phyloP scores from a whole-genome alignment of 2,329 filamentous ascomycete species.

The Curvularia verruculosa region DNA sequence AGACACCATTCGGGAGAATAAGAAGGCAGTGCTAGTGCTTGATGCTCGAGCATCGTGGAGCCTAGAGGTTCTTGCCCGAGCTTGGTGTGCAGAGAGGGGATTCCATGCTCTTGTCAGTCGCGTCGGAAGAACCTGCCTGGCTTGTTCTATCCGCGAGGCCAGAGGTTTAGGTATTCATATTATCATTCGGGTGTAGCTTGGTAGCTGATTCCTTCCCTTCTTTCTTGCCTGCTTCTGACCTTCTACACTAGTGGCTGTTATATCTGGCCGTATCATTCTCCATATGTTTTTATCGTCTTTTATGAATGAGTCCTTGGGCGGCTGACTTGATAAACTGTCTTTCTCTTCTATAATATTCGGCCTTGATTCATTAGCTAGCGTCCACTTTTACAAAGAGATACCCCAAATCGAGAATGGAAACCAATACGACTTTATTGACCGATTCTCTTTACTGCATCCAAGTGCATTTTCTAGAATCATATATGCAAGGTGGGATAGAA shows the following conservation, averaged over 20 bases:
- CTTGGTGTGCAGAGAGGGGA: slow-evolving; percentile 74
- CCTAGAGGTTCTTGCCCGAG: slow-evolving; percentile 72
- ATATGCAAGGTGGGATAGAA: too few relatives aligned
- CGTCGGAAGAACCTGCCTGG: slow-evolving; percentile 70
- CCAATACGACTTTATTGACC: background rate
- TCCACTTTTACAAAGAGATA: background rate
- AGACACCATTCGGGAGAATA: slow-evolving; percentile 21
- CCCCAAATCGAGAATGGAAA: background rate
- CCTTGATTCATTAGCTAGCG: background rate
- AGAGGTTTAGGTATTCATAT: slow-evolving; percentile 72
- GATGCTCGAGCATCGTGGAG: slow-evolving; percentile 65
- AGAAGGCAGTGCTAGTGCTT: slow-evolving; percentile 49
- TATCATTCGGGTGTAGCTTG: slow-evolving; percentile 55
- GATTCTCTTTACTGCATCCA: background rate
- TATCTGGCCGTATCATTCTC: background rate
- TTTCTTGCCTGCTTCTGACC: background rate
- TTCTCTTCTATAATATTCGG: background rate
- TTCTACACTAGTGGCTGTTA: background rate
- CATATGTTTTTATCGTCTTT: background rate
- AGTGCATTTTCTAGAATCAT: background rate
- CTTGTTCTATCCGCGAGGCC: slow-evolving; percentile 77
- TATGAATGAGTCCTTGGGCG: background rate
- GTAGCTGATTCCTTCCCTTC: background rate
- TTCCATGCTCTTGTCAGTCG: slow-evolving; percentile 76
- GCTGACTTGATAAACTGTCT: background rate